Evolutionary conservation across 345 rosid species (phyloP).

Genomic region (Eucalyptus globulus): DNA sequence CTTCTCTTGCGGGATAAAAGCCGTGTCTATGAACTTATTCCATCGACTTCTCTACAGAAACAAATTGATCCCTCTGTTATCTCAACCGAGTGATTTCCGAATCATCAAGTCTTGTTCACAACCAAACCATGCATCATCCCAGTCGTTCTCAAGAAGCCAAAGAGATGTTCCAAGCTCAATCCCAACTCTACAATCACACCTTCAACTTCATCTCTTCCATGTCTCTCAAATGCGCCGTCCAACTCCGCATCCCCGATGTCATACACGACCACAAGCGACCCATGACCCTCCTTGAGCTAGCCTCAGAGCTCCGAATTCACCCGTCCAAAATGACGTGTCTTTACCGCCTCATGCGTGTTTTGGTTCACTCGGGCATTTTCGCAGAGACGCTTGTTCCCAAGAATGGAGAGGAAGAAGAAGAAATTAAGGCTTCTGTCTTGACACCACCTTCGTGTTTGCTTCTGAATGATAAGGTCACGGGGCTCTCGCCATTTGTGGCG

Average conservation of each 20-base stretch:
- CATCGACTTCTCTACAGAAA: neutral
- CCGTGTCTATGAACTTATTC: neutral
- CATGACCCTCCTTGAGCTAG: constrained; percentile 22
- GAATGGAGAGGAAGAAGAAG: no score
- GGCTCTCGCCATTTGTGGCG: no score
- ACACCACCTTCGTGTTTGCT: no score
- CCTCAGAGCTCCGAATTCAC: constrained; percentile 9
- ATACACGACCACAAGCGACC: constrained; percentile 20
- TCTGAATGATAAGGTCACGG: no score
- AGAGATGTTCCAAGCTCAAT: constrained; percentile 23
- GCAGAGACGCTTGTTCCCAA: no score
- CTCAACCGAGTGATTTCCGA: no score
- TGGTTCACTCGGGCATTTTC: no score
- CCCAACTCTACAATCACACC: constrained; percentile 14
- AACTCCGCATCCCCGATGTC: constrained; percentile 25
- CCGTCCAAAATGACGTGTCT: neutral
- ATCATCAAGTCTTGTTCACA: no score
- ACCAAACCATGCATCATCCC: no score
- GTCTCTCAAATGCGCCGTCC: constrained; percentile 32
- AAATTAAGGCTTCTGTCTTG: no score
- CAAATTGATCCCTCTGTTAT: neutral
- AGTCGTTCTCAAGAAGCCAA: neutral
- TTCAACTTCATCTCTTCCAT: constrained; percentile 22
- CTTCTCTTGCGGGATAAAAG: neutral
- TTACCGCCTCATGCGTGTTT: no score